phyloP scores from a whole-genome alignment of 2,329 filamentous ascomycete genomes.

The Hymenoscyphus infarciens region DNA sequence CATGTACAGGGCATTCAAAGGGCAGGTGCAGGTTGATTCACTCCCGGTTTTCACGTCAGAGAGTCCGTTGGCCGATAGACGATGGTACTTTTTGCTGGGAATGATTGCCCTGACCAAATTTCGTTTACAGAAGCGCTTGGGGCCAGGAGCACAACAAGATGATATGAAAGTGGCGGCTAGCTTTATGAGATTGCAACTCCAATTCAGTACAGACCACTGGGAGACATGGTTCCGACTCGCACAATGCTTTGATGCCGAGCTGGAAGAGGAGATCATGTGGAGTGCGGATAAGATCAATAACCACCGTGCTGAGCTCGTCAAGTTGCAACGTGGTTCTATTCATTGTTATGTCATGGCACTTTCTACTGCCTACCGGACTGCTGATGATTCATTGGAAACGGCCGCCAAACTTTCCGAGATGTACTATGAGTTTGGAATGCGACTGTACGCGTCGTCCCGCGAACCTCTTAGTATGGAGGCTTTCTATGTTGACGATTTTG shows the following conservation, averaged over 20 bases:
- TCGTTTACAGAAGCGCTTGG: conserved; percentile 36
- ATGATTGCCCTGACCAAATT: conserved; percentile 88
- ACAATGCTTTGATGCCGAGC: conserved; percentile 39
- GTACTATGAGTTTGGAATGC: conserved; percentile 64
- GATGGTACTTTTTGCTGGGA: conserved; percentile 90
- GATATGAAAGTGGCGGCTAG: conserved; percentile 37
- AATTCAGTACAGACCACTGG: conserved; percentile 38
- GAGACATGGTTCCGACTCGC: conserved; percentile 42
- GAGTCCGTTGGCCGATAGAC: conserved; percentile 69
- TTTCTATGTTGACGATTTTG: conserved; percentile 59
- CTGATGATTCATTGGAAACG: conserved; percentile 51
- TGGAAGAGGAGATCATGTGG: conserved; percentile 41
- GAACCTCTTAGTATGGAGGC: conserved; percentile 66
- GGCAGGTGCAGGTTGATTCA: conserved; percentile 70
- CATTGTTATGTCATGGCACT: conserved; percentile 60
- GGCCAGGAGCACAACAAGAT: conserved; percentile 37
- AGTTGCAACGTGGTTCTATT: conserved; percentile 36
- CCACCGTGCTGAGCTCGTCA: conserved; percentile 35
- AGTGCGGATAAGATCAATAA: conserved; percentile 41
- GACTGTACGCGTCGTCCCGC: conserved; percentile 65
- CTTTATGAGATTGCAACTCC: conserved; percentile 38
- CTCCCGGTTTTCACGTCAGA: conserved; percentile 66
- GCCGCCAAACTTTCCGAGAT: conserved; percentile 58
- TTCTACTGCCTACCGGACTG: conserved; percentile 55
- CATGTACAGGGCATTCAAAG: conserved; percentile 76